Evolutionary conservation across 441 rosid genomes (phyloP).

Genomic region (Populus hybrid): DNA sequence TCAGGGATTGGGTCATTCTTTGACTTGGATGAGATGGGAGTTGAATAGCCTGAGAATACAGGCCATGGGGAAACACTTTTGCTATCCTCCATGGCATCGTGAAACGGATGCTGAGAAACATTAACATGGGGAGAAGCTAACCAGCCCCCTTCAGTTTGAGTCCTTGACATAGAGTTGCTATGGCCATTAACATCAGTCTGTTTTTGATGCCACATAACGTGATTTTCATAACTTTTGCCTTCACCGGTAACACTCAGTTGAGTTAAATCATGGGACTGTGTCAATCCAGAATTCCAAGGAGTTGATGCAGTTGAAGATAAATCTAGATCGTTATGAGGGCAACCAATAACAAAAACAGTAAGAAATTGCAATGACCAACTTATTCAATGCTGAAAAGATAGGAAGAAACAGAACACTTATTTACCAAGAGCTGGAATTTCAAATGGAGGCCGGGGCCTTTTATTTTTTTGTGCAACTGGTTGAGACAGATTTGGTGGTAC

Average conservation of each 20-base stretch:
- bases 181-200: conserved; percentile 37
- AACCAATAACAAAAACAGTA: background rate
- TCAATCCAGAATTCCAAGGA: conserved; percentile 37
- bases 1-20: conserved; percentile 37
- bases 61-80: conserved; percentile 35
- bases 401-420: background rate
- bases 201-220: conserved; percentile 48
- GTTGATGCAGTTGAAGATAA: conserved; percentile 40
- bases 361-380: conserved; percentile 17
- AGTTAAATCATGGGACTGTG: conserved; percentile 42
- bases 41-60: conserved; percentile 29
- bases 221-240: conserved; percentile 47
- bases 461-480: conserved; percentile 46
- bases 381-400: background rate
- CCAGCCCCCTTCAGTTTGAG: conserved; percentile 48
- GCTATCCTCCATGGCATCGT: conserved; percentile 40
- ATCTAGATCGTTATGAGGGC: conserved; percentile 31
- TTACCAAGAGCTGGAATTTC: conserved; percentile 50
- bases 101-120: conserved; percentile 35
- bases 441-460: conserved; percentile 58
- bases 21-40: conserved; percentile 32
- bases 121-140: conserved; percentile 41
- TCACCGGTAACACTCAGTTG: conserved; percentile 42
- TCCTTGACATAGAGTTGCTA: conserved; percentile 35
- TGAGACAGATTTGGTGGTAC: conserved; percentile 40